phyloP scores from a whole-genome alignment of 2,329 filamentous ascomycete genomes.

The Colletotrichum horii region DNA sequence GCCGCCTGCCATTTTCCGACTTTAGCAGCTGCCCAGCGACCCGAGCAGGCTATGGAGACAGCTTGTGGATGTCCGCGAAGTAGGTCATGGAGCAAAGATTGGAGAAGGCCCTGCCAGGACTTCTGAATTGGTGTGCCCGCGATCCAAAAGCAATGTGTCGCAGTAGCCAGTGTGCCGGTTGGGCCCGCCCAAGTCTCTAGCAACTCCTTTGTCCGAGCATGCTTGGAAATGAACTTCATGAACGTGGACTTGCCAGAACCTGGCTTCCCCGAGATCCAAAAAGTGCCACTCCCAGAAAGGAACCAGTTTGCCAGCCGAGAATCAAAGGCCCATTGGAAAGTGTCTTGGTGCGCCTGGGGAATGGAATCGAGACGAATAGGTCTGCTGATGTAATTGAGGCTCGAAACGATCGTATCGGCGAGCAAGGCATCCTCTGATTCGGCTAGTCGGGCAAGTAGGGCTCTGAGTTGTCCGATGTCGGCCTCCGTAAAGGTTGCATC shows the following conservation, averaged over 20 bases:
- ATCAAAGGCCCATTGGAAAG: background rate
- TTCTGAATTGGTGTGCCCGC: background rate
- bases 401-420: background rate
- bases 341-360: background rate
- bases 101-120: background rate
- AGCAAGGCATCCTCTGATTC: background rate
- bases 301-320: background rate
- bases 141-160: background rate
- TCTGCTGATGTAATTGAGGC: background rate
- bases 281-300: background rate
- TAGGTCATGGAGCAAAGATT: background rate
- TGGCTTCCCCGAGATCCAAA: background rate
- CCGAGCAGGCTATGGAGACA: background rate
- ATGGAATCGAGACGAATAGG: background rate
- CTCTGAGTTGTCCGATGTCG: background rate
- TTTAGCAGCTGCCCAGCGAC: background rate
- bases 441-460: background rate
- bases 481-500: background rate
- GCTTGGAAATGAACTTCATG: background rate
- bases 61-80: background rate
- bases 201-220: background rate
- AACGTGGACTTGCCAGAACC: background rate
- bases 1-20: background rate
- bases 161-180: background rate
- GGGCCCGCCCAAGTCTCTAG: fast-evolving